Percentiles rank a stretch among this genome's conserved stretches.
Evolutionary conservation across 2,329 filamentous ascomycete species (phyloP).

Genomic region (Cladosporium cucumerinum): DNA sequence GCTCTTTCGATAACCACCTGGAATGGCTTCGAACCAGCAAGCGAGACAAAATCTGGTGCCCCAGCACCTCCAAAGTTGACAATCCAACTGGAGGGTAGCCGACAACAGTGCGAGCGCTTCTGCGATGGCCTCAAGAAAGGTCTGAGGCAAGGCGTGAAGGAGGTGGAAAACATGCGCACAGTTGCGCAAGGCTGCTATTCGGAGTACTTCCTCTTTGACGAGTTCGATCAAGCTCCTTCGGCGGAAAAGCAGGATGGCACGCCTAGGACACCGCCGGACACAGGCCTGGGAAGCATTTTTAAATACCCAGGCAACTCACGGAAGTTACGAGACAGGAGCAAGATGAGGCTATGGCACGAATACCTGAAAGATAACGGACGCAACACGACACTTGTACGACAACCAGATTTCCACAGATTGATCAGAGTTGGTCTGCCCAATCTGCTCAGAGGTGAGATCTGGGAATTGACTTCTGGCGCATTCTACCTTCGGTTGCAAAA

Average conservation of each 20-base stretch:
- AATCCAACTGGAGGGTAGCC: slow-evolving; percentile 82
- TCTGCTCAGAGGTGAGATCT: slow-evolving; percentile 85
- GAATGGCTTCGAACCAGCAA: slow-evolving; percentile 42
- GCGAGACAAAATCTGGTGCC: slow-evolving; percentile 45
- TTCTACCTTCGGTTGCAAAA: slow-evolving; percentile 83
- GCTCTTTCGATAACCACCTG: slow-evolving; percentile 87
- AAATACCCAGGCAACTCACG: slow-evolving; percentile 92
- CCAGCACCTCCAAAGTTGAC: slow-evolving; percentile 82
- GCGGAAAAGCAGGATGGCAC: slow-evolving; percentile 36
- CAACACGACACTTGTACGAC: slow-evolving; percentile 85
- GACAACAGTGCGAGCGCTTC: slow-evolving; percentile 88
- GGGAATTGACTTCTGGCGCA: slow-evolving; percentile 91
- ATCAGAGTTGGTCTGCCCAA: slow-evolving; percentile 95
- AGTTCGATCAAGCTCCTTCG: slow-evolving; percentile 45
- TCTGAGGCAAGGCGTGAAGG: slow-evolving; percentile 79
- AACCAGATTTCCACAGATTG: slow-evolving; percentile 96
- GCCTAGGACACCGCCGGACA: slow-evolving; percentile 65
- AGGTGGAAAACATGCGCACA: slow-evolving; percentile 77
- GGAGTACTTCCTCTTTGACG: slow-evolving; percentile 59
- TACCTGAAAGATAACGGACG: slow-evolving; percentile 90
- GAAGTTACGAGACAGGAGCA: slow-evolving; percentile 89
- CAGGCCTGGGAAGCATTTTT: slow-evolving; percentile 87
- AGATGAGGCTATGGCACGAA: slow-evolving; percentile 96
- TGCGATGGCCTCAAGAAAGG: slow-evolving; percentile 94
- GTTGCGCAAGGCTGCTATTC: slow-evolving; percentile 87